These are phyloP conservation scores for Xylaria acuta DNA, from an alignment of 495 filamentous ascomycete species.

Conservation along the genomic window DNA sequence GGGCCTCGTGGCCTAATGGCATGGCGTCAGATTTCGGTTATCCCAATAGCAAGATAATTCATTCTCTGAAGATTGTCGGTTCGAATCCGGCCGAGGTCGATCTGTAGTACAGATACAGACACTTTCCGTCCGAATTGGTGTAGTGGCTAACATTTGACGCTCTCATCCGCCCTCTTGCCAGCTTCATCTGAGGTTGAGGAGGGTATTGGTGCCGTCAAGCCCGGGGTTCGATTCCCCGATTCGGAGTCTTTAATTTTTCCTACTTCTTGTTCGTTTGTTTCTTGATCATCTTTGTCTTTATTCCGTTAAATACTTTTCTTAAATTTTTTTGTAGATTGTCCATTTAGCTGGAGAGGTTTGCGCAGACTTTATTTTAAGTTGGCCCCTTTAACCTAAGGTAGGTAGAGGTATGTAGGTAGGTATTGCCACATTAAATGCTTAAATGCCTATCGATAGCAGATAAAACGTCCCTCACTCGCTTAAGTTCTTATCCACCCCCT, in stretches of 20 bases:
- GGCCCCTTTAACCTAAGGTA: too few relatives aligned
- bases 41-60: background rate
- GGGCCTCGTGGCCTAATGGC: slow-evolving; percentile 30
- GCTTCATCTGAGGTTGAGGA: too few relatives aligned
- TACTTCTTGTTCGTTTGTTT: background rate
- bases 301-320: background rate
- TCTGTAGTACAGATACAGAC: too few relatives aligned
- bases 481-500: slow-evolving; percentile 17
- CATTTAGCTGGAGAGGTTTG: background rate
- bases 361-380: too few relatives aligned
- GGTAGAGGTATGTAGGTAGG: background rate
- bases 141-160: slow-evolving; percentile 47
- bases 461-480: slow-evolving; percentile 7
- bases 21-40: slow-evolving; percentile 29
- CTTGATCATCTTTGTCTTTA: background rate
- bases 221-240: slow-evolving; percentile 50
- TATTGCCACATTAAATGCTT: background rate
- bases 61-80: slow-evolving; percentile 29
- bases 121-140: slow-evolving; percentile 40
- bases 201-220: slow-evolving; percentile 36
- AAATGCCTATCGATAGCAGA: slow-evolving; percentile 21
- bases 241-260: slow-evolving; percentile 33
- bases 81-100: slow-evolving; percentile 31
- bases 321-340: too few relatives aligned
- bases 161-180: slow-evolving; percentile 29